Conservation (phyloP, 192 early-diverging fungal species). For the Umbelopsis sp. region DNA sequence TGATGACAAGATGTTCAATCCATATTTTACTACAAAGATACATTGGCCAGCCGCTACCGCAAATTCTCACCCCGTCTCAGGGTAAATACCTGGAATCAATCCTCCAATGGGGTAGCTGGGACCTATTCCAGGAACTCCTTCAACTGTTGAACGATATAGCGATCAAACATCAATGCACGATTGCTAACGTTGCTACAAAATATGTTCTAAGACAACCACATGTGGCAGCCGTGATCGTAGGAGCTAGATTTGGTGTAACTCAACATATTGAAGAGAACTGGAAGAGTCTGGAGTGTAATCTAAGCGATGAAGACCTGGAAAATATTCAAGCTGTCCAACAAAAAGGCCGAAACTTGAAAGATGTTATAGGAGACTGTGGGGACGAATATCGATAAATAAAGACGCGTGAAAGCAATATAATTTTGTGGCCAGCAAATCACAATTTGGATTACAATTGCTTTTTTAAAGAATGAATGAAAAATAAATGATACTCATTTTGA, state of each 20-base stretch:
- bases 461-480: no score
- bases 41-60: neutral
- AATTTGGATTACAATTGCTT: no score
- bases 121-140: slow-evolving; percentile 3
- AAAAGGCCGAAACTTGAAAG: neutral
- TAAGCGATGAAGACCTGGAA: slow-evolving; percentile 5
- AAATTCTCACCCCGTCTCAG: neutral
- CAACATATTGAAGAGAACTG: slow-evolving; percentile 18
- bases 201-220: slow-evolving; percentile 7
- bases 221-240: slow-evolving; percentile 10
- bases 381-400: slow-evolving; percentile 1
- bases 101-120: slow-evolving; percentile 7
- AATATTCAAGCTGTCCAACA: neutral
- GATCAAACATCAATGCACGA: neutral
- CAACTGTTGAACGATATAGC: neutral
- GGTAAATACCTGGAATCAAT: slow-evolving; percentile 12
- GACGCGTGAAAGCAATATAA: neutral
- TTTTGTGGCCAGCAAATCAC: no score
- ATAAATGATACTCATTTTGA: no score
- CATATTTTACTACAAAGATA: neutral
- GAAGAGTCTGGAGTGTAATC: slow-evolving; percentile 1
- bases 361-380: slow-evolving; percentile 17
- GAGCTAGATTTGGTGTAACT: neutral
- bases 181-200: slow-evolving; percentile 7
- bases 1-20: neutral